These are phyloP conservation scores for Arabis alpina DNA, from an alignment of 345 rosid genomes.

Conservation along the genomic window DNA sequence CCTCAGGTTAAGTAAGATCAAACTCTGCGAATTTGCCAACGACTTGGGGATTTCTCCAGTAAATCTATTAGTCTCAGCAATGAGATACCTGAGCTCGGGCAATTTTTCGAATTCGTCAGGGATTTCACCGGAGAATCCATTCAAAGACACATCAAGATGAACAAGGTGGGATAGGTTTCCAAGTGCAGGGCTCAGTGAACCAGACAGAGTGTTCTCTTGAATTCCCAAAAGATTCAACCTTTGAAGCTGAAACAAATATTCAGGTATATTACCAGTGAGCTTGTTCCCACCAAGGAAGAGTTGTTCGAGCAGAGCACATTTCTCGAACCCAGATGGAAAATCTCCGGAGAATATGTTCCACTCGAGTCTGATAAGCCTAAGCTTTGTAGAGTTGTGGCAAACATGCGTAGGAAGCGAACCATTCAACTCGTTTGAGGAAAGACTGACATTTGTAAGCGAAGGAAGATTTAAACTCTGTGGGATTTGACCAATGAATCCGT, in stretches of 20 bases:
- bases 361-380: conserved; percentile 46
- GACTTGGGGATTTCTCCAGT: conserved; percentile 57
- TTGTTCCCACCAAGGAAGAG: conserved; percentile 56
- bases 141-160: conserved; percentile 56
- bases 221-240: conserved; percentile 45
- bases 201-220: conserved; percentile 53
- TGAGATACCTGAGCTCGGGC: conserved; percentile 35
- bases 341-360: conserved; percentile 51
- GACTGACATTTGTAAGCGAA: conserved; percentile 38
- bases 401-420: conserved; percentile 53
- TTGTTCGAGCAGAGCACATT: conserved; percentile 47
- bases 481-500: conserved; percentile 50
- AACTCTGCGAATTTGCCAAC: conserved; percentile 50
- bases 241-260: conserved; percentile 54
- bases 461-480: conserved; percentile 50
- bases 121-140: conserved; percentile 54
- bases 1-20: conserved; percentile 55
- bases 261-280: conserved; percentile 52
- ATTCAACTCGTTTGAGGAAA: conserved; percentile 50
- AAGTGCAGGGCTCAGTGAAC: conserved; percentile 49
- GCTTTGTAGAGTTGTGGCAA: conserved; percentile 51
- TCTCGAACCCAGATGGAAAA: conserved; percentile 47
- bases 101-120: conserved; percentile 57
- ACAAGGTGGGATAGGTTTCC: conserved; percentile 54
- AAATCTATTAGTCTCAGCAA: conserved; percentile 53